These are phyloP conservation scores for Rhazya stricta DNA, from an alignment of 257 asterid species.

Conservation along the genomic window DNA sequence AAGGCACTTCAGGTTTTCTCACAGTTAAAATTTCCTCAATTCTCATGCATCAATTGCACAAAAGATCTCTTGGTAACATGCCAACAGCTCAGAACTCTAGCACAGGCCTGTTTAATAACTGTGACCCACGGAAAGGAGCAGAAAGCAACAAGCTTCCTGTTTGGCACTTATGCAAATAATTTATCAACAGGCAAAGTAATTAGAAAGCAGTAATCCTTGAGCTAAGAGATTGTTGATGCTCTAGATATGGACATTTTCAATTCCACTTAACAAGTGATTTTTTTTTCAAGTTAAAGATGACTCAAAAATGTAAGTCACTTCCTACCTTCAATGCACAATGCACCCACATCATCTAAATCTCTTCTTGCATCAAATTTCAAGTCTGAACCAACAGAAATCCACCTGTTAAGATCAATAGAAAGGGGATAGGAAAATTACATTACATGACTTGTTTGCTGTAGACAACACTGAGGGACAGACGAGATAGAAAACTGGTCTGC, in stretches of 20 bases:
- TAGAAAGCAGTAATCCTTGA: neutral
- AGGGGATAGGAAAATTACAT: constrained; percentile 19
- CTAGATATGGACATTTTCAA: neutral
- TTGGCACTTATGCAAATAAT: neutral
- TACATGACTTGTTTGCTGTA: constrained; percentile 4
- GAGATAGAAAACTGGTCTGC: neutral
- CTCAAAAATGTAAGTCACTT: constrained; percentile 8
- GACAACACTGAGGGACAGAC: constrained; percentile 1
- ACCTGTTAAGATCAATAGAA: constrained; percentile 48
- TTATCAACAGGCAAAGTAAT: neutral
- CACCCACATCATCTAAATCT: constrained; percentile 95
- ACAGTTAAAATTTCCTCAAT: neutral
- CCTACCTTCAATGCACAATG: constrained; percentile 70
- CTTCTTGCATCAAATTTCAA: constrained; percentile 90
- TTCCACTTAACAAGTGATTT: neutral
- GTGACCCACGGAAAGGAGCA: neutral
- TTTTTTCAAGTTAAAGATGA: neutral
- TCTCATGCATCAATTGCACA: neutral
- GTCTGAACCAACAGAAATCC: constrained; percentile 99
- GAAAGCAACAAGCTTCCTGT: neutral
- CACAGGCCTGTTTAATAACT: neutral
- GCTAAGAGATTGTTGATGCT: neutral
- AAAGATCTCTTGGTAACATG: neutral
- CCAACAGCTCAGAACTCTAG: neutral
- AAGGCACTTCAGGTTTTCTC: neutral